Evolutionary conservation across 2,329 filamentous ascomycete genomes (phyloP).

Genomic region (Diaporthe aspalathi): DNA sequence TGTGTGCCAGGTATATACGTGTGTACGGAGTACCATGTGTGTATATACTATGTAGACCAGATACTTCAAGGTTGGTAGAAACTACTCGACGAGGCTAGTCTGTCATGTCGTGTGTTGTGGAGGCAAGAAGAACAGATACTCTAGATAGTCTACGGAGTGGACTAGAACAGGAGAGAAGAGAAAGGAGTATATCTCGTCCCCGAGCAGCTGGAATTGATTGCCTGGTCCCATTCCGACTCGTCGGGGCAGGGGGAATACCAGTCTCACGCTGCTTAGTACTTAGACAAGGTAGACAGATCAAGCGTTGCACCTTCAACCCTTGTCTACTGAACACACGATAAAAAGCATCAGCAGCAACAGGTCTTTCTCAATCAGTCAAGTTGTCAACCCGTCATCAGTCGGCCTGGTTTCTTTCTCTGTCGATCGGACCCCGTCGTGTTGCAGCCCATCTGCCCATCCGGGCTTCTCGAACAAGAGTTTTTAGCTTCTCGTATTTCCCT

Average conservation of each 20-base stretch:
- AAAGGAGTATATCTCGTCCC: neutral
- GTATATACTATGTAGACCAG: too few species aligned
- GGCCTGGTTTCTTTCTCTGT: too few species aligned
- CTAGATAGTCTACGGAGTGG: too few species aligned
- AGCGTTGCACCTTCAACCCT: slow-evolving; percentile 10
- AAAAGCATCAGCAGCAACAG: slow-evolving; percentile 1
- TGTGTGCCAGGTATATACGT: too few species aligned
- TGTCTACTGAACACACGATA: neutral
- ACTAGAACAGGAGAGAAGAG: neutral
- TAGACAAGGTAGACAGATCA: neutral
- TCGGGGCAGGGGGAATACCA: neutral
- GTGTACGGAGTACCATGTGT: too few species aligned
- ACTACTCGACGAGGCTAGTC: slow-evolving; percentile 3
- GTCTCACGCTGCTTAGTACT: neutral
- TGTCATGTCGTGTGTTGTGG: neutral
- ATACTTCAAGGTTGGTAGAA: neutral
- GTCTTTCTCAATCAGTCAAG: neutral
- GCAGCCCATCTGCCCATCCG: slow-evolving; percentile 8
- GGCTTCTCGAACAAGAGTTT: slow-evolving; percentile 24
- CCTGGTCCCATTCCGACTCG: slow-evolving; percentile 23
- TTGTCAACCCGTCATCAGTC: slow-evolving; percentile 24
- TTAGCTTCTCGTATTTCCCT: slow-evolving; percentile 39
- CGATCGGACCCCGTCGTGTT: too few species aligned
- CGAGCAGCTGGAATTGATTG: slow-evolving; percentile 25
- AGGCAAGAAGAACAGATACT: too few species aligned